These are phyloP conservation scores for Gillenia trifoliata DNA, from an alignment of 306 rosid species.

Conservation along the genomic window DNA sequence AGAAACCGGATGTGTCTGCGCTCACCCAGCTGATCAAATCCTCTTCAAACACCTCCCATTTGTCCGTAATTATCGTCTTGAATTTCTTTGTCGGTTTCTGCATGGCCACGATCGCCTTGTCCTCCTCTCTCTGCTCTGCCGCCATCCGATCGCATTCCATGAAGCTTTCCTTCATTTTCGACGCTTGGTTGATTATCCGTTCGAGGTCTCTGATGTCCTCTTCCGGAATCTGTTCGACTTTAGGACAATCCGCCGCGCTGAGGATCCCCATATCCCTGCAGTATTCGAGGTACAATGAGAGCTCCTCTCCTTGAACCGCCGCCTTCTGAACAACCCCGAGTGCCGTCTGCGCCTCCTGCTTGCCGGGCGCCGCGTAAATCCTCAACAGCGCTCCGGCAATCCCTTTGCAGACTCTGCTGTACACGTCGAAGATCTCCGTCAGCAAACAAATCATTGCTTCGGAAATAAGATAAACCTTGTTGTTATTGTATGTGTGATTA, in stretches of 20 bases:
- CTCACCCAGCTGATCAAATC: slow-evolving; percentile 19
- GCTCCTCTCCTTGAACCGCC: slow-evolving; percentile 40
- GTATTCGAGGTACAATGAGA: slow-evolving; percentile 39
- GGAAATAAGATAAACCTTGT: slow-evolving; percentile 23
- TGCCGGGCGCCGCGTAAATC: slow-evolving; percentile 39
- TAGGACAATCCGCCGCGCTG: slow-evolving; percentile 54
- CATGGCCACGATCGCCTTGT: slow-evolving; percentile 19
- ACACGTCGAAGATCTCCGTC: slow-evolving; percentile 56
- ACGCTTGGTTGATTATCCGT: slow-evolving; percentile 38
- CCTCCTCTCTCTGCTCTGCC: background rate
- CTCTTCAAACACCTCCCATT: slow-evolving; percentile 79
- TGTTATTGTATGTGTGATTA: background rate
- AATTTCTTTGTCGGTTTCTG: background rate
- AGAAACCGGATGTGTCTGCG: background rate
- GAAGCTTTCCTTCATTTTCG: background rate
- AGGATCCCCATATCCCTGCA: slow-evolving; percentile 65
- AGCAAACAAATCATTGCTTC: slow-evolving; percentile 84
- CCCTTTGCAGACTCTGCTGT: slow-evolving; percentile 50
- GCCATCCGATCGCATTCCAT: background rate
- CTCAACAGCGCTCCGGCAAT: slow-evolving; percentile 44
- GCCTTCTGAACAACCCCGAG: slow-evolving; percentile 55
- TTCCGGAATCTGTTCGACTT: slow-evolving; percentile 41
- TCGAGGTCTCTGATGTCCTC: slow-evolving; percentile 58
- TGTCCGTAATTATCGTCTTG: slow-evolving; percentile 63
- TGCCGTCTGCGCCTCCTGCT: slow-evolving; percentile 43